Evolutionary conservation across 202 grass and related monocot species (phyloP), one percentile per base, ranked within the genome.

Genomic region (Schoenoplectus tabernaemontani): DNA sequence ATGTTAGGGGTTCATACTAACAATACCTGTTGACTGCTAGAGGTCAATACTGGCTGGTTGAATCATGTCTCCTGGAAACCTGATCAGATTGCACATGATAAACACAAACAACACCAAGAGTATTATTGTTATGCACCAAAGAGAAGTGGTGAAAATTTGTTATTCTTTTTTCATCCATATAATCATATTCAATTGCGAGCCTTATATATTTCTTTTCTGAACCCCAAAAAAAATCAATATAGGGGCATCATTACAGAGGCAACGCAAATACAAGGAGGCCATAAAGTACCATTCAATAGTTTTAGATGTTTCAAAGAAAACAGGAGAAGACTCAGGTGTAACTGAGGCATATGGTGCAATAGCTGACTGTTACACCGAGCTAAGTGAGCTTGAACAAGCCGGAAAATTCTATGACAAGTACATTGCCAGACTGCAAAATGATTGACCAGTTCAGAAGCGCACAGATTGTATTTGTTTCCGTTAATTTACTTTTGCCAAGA

Each of bases 331-430:
- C 57, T 81, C 96, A 1, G 96, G 96, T 47, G 78, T 95, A 39
- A 99, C 96, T 2, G 92, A 99, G 85, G 96, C 92, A 3, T 99
- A 95, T 1, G 92, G 96, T 37, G 96, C 96, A 59, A 99, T 99
- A 73, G 92, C 96, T 0, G 96, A 99, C 73, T 99, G 96, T 88
- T 99, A 95, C 82, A 99, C 96, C 0, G 96, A 99, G 78, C 60
- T 95, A 39, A 88, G 92, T 76, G 96, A 99, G 82, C 90, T 99
- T 1, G 96, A 99, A 86, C 91, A 91, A 80, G 96, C 96, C 53
- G 96, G 90, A 37, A 87, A 89, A 79, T 99, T 99, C 60, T 99
- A 99, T 0, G 92, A 99, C 11, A 67, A 86, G 54, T 99, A 99
- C 79, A 99, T 99, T 13, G 88, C 86, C 51, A 92, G 96, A 86